Percentiles rank a stretch among this genome's conserved stretches.
These are phyloP conservation scores for Cajanus cajan DNA, from an alignment of 306 rosid genomes.

Conservation along the genomic window DNA sequence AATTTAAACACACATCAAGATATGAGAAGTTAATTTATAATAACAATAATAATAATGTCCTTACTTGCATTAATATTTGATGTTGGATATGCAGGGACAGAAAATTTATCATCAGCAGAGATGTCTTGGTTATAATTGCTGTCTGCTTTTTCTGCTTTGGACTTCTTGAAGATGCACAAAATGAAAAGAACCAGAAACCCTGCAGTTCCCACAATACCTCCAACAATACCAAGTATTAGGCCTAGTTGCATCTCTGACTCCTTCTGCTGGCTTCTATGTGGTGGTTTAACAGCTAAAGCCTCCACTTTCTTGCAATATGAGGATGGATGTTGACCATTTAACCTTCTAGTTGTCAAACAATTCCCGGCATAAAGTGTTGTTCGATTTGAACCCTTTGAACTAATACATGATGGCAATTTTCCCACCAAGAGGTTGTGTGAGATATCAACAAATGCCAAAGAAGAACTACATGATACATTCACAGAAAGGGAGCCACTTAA, in stretches of 20 bases:
- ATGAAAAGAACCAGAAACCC: constrained; percentile 47
- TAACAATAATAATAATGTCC: constrained; percentile 12
- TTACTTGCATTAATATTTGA: constrained; percentile 56
- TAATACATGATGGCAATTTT: constrained; percentile 67
- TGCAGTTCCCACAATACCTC: constrained; percentile 47
- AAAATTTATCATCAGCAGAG: constrained; percentile 40
- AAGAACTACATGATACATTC: constrained; percentile 46
- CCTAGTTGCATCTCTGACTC: constrained; percentile 39
- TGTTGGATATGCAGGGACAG: constrained; percentile 36
- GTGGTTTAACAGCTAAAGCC: constrained; percentile 66
- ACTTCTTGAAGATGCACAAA: constrained; percentile 44
- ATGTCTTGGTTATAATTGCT: constrained; percentile 11
- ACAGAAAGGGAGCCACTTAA: constrained; percentile 58
- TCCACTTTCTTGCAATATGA: constrained; percentile 51
- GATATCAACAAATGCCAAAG: constrained; percentile 62
- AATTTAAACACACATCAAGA: too few species aligned
- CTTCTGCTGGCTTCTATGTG: constrained; percentile 31
- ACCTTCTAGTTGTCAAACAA: constrained; percentile 55
- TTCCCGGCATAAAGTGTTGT: constrained; percentile 60
- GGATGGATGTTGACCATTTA: constrained; percentile 48
- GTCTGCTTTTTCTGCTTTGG: constrained; percentile 30
- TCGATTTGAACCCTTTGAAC: constrained; percentile 48
- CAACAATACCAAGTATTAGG: constrained; percentile 52
- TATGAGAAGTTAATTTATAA: too few species aligned
- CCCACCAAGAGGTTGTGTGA: constrained; percentile 74